Conservation (phyloP, 2,329 filamentous ascomycete species). For the Sclerotinia subarctica region DNA sequence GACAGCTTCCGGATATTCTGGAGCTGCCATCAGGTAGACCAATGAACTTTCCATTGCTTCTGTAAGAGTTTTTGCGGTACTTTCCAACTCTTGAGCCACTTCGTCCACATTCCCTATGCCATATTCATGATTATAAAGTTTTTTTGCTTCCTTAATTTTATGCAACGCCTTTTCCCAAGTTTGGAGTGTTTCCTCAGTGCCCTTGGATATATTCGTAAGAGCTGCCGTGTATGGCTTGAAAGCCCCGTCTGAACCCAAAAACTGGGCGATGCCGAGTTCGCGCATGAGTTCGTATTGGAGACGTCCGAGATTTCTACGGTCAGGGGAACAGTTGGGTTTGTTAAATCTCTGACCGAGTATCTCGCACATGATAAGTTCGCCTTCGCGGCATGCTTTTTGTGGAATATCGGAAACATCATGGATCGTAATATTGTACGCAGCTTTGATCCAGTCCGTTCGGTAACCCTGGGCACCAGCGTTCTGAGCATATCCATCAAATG, state of each 20-base stretch:
- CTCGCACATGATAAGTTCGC: constrained; percentile 1
- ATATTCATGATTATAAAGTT: neutral
- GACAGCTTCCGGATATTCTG: neutral
- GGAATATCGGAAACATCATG: neutral
- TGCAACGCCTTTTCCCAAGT: neutral
- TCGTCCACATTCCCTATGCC: neutral
- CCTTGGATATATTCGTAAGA: neutral
- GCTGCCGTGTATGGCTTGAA: neutral
- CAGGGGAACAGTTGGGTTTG: neutral
- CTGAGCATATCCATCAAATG: neutral
- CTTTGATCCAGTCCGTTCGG: neutral
- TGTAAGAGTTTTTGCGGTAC: neutral
- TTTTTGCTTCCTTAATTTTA: neutral
- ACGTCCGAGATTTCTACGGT: neutral
- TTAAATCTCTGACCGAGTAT: neutral
- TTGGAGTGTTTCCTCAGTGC: neutral
- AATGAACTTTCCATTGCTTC: neutral
- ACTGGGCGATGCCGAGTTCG: neutral
- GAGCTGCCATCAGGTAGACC: neutral
- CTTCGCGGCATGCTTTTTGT: neutral
- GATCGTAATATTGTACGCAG: neutral
- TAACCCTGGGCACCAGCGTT: neutral
- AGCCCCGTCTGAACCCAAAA: neutral
- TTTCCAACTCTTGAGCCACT: neutral
- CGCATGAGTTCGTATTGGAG: neutral